Percentiles rank a stretch among this genome's conserved stretches.
phyloP scores from a whole-genome alignment of 1,284 basidiomycete species.

The Austroboletus novae-zelandiae region DNA sequence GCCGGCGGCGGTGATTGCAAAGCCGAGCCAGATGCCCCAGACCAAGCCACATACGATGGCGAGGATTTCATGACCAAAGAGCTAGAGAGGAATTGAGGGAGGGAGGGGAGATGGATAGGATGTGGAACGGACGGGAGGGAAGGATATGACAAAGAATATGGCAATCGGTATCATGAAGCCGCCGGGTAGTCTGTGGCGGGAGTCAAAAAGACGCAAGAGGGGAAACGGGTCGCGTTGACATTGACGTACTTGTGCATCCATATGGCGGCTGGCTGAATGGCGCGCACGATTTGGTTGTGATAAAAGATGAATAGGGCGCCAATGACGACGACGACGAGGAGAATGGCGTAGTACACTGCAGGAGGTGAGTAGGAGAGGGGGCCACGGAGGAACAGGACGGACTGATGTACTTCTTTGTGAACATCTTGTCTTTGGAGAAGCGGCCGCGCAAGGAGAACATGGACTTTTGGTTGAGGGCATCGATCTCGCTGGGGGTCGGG shows the following conservation, averaged over 20 bases:
- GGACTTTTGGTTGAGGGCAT: conserved; percentile 39
- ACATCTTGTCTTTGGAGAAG: conserved; percentile 33
- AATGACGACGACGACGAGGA: conserved; percentile 43
- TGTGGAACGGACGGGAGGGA: conserved; percentile 57
- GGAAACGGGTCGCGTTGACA: not conserved
- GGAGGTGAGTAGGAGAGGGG: not conserved
- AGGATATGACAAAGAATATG: conserved; percentile 74
- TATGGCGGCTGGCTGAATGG: conserved; percentile 61
- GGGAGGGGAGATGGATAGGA: not conserved
- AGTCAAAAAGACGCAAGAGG: not conserved
- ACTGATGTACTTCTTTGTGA: conserved; percentile 38
- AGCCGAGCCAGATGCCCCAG: conserved; percentile 49
- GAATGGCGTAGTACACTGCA: conserved; percentile 52
- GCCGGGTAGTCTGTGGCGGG: conserved; percentile 33
- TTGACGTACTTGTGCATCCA: conserved; percentile 58
- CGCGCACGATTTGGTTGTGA: conserved; percentile 55
- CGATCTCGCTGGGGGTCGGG: conserved; percentile 58
- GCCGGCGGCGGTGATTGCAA: conserved; percentile 48
- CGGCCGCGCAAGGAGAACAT: conserved; percentile 44
- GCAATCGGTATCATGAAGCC: conserved; percentile 87
- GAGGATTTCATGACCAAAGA: conserved; percentile 49
- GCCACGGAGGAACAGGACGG: conserved; percentile 22
- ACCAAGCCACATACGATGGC: conserved; percentile 53
- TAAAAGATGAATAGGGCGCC: conserved; percentile 63
- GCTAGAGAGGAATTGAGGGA: conserved; percentile 10